Conservation (phyloP, 495 filamentous ascomycete species). For the Pyrenula massariospora region DNA sequence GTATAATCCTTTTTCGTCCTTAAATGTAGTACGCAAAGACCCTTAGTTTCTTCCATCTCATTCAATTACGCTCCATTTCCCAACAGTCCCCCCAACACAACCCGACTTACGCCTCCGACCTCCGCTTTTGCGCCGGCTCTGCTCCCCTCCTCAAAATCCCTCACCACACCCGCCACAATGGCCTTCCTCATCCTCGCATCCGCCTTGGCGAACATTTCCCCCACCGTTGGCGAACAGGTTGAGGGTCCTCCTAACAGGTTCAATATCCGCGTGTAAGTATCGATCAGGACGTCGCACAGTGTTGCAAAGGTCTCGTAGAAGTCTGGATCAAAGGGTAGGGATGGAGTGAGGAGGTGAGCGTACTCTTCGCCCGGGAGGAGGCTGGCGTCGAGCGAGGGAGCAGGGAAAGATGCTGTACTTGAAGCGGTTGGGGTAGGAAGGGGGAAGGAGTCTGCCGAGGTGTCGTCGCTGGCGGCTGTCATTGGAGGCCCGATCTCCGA, state of each 20-base stretch:
- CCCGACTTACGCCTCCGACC: constrained; percentile 69
- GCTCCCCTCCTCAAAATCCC: constrained; percentile 87
- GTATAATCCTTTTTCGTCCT: not conserved
- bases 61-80: constrained; percentile 7
- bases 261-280: constrained; percentile 74
- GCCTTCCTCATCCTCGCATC: constrained; percentile 77
- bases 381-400: constrained; percentile 23
- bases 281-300: constrained; percentile 88
- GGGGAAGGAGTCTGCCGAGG: constrained; percentile 33
- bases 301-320: constrained; percentile 97
- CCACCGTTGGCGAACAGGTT: constrained; percentile 48
- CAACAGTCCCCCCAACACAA: constrained; percentile 82
- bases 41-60: not conserved
- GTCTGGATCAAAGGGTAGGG: constrained; percentile 93
- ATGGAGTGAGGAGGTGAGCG: constrained; percentile 74
- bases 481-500: constrained; percentile 52
- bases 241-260: constrained; percentile 55
- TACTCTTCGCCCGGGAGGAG: constrained; percentile 67
- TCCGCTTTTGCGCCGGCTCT: constrained; percentile 64
- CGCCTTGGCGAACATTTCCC: constrained; percentile 79
- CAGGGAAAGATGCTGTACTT: constrained; percentile 1
- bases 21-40: not conserved
- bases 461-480: constrained; percentile 29
- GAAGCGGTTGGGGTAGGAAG: constrained; percentile 6
- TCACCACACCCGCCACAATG: constrained; percentile 69